phyloP scores from a whole-genome alignment of 176 grass and related monocot species.

The Eleusine coracana region DNA sequence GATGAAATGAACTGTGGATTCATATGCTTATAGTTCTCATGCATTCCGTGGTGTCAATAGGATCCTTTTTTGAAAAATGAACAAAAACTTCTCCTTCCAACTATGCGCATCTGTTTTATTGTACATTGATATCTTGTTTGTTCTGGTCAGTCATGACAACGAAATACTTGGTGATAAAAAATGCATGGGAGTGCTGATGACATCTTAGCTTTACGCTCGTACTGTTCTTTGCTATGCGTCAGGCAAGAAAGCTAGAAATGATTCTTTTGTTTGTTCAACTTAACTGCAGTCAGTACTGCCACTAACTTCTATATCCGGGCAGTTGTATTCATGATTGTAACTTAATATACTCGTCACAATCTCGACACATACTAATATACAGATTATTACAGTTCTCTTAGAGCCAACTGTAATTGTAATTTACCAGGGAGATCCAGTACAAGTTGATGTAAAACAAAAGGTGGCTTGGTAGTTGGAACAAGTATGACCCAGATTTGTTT shows the following conservation, averaged over 20 bases:
- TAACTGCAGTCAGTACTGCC: background rate
- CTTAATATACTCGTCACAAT: background rate
- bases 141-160: conserved; percentile 18
- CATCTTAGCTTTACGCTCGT: conserved; percentile 27
- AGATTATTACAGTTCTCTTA: background rate
- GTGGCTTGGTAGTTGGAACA: conserved; percentile 1
- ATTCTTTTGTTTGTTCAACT: conserved; percentile 8
- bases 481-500: conserved; percentile 42
- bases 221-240: background rate
- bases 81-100: conserved; percentile 20
- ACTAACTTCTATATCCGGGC: background rate
- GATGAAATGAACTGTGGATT: background rate
- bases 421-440: conserved; percentile 3
- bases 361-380: background rate
- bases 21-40: conserved; percentile 2
- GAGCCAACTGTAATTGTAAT: background rate
- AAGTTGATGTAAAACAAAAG: conserved; percentile 31
- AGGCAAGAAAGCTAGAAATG: background rate
- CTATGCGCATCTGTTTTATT: conserved; percentile 8
- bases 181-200: conserved; percentile 29
- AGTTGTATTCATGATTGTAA: background rate
- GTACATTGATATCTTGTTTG: conserved; percentile 17
- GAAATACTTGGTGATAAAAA: conserved; percentile 20
- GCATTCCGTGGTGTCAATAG: background rate
- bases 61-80: conserved; percentile 30